Percentiles rank a stretch among this genome's conserved stretches.
phyloP scores from a whole-genome alignment of 108 stramenopile species.

The Fistulifera solaris region DNA sequence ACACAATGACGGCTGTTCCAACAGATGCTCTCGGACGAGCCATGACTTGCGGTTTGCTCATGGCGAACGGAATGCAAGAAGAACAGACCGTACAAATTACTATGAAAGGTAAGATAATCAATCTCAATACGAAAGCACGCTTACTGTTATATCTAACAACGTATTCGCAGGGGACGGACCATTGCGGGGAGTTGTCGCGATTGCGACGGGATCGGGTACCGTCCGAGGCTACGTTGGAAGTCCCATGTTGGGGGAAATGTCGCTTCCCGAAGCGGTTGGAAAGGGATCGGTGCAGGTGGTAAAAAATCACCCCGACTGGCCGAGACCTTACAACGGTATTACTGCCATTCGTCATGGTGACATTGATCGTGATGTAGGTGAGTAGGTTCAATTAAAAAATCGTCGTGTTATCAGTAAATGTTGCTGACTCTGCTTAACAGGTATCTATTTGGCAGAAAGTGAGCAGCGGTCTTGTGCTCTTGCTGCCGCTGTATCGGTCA shows the following conservation, averaged over 20 bases:
- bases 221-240: slow-evolving; percentile 72
- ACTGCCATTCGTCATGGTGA: slow-evolving; percentile 68
- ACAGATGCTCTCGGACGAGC: slow-evolving; percentile 65
- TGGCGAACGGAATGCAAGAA: slow-evolving; percentile 77
- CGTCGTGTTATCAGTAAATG: neutral
- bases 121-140: no score
- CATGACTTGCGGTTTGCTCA: slow-evolving; percentile 52
- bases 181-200: slow-evolving; percentile 58
- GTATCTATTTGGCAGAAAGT: slow-evolving; percentile 71
- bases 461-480: slow-evolving; percentile 85
- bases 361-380: slow-evolving; percentile 81
- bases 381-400: slow-evolving; percentile 8
- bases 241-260: slow-evolving; percentile 56
- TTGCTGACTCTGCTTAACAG: slow-evolving; percentile 10
- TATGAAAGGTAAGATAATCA: slow-evolving; percentile 48
- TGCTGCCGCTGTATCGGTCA: slow-evolving; percentile 59
- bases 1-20: slow-evolving; percentile 58
- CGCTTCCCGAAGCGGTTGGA: slow-evolving; percentile 62
- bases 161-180: slow-evolving; percentile 49
- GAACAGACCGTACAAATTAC: slow-evolving; percentile 79
- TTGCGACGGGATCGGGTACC: slow-evolving; percentile 55
- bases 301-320: slow-evolving; percentile 87
- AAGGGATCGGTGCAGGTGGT: slow-evolving; percentile 70
- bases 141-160: neutral
- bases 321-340: slow-evolving; percentile 83